Conservation (phyloP, 148 eudicot genomes). For the Dianthus caryophyllus region DNA sequence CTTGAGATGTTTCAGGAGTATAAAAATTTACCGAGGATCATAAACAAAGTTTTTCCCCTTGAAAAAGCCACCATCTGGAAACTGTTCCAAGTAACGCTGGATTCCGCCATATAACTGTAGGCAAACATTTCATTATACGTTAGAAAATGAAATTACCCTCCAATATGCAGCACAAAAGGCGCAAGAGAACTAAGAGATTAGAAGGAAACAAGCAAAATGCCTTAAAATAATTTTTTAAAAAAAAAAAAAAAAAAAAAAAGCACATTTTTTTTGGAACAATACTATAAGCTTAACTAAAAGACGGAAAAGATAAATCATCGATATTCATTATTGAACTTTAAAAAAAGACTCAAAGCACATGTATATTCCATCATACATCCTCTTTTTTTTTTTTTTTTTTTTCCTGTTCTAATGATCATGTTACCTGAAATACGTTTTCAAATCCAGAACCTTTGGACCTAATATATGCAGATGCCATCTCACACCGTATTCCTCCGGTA, state of each 20-base stretch:
- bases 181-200: not conserved
- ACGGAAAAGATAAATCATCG: not conserved
- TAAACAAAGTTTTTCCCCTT: constrained; percentile 95
- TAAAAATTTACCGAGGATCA: constrained; percentile 67
- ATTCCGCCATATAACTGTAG: constrained; percentile 90
- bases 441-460: constrained; percentile 92
- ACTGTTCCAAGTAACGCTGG: constrained; percentile 90
- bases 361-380: not conserved
- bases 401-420: not conserved
- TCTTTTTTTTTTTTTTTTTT: not conserved
- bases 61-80: constrained; percentile 92
- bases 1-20: not conserved
- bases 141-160: not conserved
- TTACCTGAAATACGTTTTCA: constrained; percentile 94
- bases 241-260: too few relatives aligned
- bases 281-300: not conserved
- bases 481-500: constrained; percentile 98
- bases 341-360: not conserved
- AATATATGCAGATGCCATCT: constrained; percentile 98
- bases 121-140: constrained; percentile 9
- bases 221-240: constrained; percentile 1
- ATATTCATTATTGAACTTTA: not conserved
- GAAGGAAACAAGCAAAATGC: not conserved
- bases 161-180: not conserved
- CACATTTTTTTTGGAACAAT: too few relatives aligned